Evolutionary conservation across 257 asterid genomes (phyloP).

Genomic region (Nicotiana paniculata): DNA sequence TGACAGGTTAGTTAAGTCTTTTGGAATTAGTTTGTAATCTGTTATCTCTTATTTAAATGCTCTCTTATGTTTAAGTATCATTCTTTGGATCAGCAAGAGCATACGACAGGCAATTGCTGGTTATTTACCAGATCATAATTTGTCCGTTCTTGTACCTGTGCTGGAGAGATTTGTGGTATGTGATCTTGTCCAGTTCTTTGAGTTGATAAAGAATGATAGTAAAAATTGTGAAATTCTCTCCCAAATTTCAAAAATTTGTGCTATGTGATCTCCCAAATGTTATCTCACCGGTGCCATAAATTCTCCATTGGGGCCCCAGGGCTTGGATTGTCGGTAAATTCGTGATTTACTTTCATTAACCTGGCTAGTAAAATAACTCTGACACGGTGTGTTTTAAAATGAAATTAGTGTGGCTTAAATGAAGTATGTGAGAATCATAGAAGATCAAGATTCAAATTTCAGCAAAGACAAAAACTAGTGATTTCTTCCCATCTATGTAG

Average conservation of each 20-base stretch:
- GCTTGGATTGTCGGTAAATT: not conserved
- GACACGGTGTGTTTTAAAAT: not conserved
- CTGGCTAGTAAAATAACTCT: not conserved
- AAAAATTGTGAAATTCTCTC: not conserved
- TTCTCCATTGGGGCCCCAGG: not conserved
- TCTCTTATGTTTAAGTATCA: conserved; percentile 9
- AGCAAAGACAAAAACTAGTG: not conserved
- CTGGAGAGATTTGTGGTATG: conserved; percentile 98
- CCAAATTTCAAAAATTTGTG: not conserved
- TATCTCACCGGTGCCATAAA: not conserved
- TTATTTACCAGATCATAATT: conserved; percentile 61
- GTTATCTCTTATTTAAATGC: not conserved
- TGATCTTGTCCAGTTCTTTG: conserved; percentile 4
- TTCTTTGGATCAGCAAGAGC: conserved; percentile 46
- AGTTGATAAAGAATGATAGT: not conserved
- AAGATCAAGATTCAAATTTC: not conserved
- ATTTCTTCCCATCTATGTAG: not conserved
- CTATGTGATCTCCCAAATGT: not conserved
- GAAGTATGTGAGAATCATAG: not conserved
- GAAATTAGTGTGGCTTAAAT: not conserved
- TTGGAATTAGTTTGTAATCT: not conserved
- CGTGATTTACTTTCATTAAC: not conserved
- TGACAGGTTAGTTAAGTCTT: conserved; percentile 50
- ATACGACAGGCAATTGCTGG: conserved; percentile 52
- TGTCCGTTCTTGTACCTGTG: conserved; percentile 74